phyloP scores from a whole-genome alignment of 768 basidiomycete genomes.

The Lactarius trivialis region DNA sequence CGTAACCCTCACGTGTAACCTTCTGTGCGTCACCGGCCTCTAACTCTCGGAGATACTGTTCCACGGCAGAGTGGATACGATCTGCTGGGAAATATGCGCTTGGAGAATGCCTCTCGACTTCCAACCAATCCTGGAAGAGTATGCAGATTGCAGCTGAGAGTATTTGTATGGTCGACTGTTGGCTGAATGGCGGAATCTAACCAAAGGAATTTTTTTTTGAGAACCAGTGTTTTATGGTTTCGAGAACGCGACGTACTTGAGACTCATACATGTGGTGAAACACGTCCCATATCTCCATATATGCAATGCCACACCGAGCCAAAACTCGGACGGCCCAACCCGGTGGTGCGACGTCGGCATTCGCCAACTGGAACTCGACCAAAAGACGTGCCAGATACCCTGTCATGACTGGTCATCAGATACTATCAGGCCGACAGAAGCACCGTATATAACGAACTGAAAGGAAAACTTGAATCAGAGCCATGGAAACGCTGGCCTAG shows the following conservation, averaged over 20 bases:
- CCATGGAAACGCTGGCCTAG: constrained; percentile 86
- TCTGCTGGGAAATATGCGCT: constrained; percentile 76
- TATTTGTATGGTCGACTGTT: constrained; percentile 69
- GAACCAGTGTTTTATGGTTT: neutral
- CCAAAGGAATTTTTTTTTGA: neutral
- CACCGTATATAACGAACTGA: constrained; percentile 56
- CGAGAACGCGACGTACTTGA: constrained; percentile 41
- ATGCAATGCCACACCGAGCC: constrained; percentile 75
- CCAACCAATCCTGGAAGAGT: constrained; percentile 74
- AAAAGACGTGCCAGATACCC: constrained; percentile 72
- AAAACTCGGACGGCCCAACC: constrained; percentile 84
- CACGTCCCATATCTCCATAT: constrained; percentile 76
- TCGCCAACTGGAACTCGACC: constrained; percentile 62
- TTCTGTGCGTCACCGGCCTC: constrained; percentile 49
- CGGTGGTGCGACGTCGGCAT: constrained; percentile 49
- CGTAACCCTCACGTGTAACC: constrained; percentile 53
- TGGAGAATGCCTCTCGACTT: constrained; percentile 68
- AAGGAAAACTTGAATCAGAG: constrained; percentile 83
- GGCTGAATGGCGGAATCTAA: constrained; percentile 79
- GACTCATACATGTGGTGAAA: constrained; percentile 68
- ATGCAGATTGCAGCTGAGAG: constrained; percentile 79
- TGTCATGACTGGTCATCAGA: constrained; percentile 29
- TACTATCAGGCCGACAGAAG: neutral
- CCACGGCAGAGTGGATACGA: constrained; percentile 64
- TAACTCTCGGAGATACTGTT: constrained; percentile 68